Evolutionary conservation across 495 filamentous ascomycete species (phyloP).

Genomic region (Clohesyomyces aquaticus): DNA sequence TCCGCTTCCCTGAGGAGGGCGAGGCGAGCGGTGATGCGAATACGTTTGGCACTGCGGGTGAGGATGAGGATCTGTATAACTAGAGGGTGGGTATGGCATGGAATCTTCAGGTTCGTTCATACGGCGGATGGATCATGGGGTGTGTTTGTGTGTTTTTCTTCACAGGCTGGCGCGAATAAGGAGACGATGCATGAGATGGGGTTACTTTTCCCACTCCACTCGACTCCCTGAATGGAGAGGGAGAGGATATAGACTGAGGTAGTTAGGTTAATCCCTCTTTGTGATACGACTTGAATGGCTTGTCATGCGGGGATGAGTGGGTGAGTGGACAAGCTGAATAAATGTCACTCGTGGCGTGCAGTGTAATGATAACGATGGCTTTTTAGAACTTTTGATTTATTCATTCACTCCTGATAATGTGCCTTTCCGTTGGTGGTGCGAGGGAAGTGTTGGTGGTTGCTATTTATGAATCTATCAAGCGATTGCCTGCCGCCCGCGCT

Average conservation of each 20-base stretch:
- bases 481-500: background rate
- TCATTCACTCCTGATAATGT: background rate
- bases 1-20: constrained; percentile 79
- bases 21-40: constrained; percentile 38
- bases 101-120: constrained; percentile 7
- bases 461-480: constrained; percentile 10
- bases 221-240: too few species aligned
- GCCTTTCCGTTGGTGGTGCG: background rate
- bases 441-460: too few species aligned
- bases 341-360: too few species aligned
- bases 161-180: too few species aligned
- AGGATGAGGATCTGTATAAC: constrained; percentile 48
- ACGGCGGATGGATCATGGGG: constrained; percentile 12
- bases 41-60: constrained; percentile 41
- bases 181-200: too few species aligned
- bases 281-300: too few species aligned
- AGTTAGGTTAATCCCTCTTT: background rate
- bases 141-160: too few species aligned
- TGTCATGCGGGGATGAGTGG: too few species aligned
- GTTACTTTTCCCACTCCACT: too few species aligned
- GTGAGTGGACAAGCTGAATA: too few species aligned
- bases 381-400: too few species aligned
- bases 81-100: constrained; percentile 22
- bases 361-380: too few species aligned
- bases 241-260: background rate